Conservation (phyloP, 345 rosid species). For the Brassica incana region DNA sequence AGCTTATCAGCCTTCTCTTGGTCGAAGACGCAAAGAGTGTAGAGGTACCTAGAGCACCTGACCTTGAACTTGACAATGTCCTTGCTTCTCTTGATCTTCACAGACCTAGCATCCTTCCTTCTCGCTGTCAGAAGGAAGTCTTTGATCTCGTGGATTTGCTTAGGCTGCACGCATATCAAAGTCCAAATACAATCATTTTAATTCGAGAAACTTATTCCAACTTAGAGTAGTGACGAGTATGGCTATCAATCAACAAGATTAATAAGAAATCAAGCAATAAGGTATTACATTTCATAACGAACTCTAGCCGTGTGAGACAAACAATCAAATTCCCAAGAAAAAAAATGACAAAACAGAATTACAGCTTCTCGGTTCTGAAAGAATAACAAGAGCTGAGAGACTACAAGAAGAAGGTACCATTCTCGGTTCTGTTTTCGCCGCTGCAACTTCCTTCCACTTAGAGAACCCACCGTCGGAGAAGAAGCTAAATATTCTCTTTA, state of each 20-base stretch:
- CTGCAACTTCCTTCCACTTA: constrained; percentile 9
- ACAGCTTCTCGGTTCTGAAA: background rate
- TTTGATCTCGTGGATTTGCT: constrained; percentile 66
- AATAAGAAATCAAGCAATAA: background rate
- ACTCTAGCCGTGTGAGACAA: background rate
- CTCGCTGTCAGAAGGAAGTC: constrained; percentile 70
- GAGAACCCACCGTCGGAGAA: background rate
- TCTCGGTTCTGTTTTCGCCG: constrained; percentile 24
- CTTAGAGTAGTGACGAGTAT: background rate
- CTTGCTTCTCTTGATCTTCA: constrained; percentile 32
- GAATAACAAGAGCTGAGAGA: background rate
- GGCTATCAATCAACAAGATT: background rate
- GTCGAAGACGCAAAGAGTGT: constrained; percentile 65
- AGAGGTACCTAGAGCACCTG: constrained; percentile 66
- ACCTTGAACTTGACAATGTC: constrained; percentile 67
- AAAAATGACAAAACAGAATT: background rate
- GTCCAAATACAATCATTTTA: background rate
- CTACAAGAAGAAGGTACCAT: constrained; percentile 25
- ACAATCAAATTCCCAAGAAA: background rate
- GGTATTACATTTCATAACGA: background rate
- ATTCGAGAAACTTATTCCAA: background rate
- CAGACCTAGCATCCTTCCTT: constrained; percentile 72
- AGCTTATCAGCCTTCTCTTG: constrained; percentile 68
- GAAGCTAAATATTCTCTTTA: background rate
- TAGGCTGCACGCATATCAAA: constrained; percentile 43